These are phyloP conservation scores for Diaporthe vexans DNA, from an alignment of 2,329 filamentous ascomycete genomes.

Conservation along the genomic window DNA sequence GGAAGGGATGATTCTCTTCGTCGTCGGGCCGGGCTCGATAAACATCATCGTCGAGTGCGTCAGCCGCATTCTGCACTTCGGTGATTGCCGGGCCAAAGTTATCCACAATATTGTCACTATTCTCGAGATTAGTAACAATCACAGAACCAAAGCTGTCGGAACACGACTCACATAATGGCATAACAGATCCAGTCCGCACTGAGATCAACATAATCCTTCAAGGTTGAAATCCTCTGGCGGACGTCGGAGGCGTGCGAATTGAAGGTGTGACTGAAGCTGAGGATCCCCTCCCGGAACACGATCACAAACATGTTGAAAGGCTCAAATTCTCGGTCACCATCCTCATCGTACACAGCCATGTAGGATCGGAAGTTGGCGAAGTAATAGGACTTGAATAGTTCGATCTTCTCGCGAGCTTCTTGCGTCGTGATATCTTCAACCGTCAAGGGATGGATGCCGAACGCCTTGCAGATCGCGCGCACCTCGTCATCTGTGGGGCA, in stretches of 20 bases:
- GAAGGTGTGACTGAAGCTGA: constrained; percentile 93
- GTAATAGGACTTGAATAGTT: constrained; percentile 97
- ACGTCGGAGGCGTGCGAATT: constrained; percentile 92
- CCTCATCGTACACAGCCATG: constrained; percentile 81
- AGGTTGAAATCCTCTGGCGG: constrained; percentile 88
- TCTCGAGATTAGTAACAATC: constrained; percentile 9
- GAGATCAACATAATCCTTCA: constrained; percentile 95
- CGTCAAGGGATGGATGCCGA: constrained; percentile 94
- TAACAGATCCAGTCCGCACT: constrained; percentile 99
- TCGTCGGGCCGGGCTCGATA: constrained; percentile 93
- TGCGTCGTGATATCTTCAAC: constrained; percentile 96
- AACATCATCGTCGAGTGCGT: constrained; percentile 94
- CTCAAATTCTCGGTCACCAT: constrained; percentile 86
- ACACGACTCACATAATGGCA: constrained; percentile 83
- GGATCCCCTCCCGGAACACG: constrained; percentile 93
- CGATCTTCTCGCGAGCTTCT: constrained; percentile 97
- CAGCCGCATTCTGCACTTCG: constrained; percentile 88
- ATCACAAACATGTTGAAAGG: constrained; percentile 97
- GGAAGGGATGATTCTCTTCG: constrained; percentile 77
- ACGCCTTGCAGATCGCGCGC: constrained; percentile 89
- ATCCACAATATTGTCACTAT: constrained; percentile 95
- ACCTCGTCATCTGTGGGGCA: constrained; percentile 92
- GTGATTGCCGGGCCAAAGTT: constrained; percentile 92
- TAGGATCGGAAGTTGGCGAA: constrained; percentile 98
- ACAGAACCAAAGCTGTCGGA: not conserved